phyloP scores from a whole-genome alignment of 208 protist genomes.

The Leishmania amazonensis region DNA sequence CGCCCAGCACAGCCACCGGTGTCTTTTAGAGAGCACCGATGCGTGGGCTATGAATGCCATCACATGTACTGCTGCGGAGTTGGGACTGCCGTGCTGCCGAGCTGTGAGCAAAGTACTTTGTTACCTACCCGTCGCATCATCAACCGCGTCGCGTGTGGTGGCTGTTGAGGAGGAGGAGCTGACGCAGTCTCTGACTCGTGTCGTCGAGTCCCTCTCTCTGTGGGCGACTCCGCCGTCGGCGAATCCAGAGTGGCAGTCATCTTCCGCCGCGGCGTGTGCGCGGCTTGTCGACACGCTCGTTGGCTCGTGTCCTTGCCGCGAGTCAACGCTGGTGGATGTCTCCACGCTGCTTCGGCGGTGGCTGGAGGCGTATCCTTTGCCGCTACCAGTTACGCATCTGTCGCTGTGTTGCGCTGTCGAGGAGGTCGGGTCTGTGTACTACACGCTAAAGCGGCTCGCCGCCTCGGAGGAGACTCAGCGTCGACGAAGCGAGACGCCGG shows the following conservation, averaged over 20 bases:
- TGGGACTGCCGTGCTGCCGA: slow-evolving; percentile 12
- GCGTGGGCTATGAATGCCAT: slow-evolving; percentile 26
- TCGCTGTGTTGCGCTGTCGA: slow-evolving; percentile 15
- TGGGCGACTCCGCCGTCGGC: slow-evolving; percentile 16
- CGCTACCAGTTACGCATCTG: slow-evolving; percentile 18
- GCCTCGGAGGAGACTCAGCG: slow-evolving; percentile 25
- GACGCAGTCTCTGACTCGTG: background rate
- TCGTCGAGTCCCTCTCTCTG: slow-evolving; percentile 9
- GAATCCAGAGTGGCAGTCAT: background rate
- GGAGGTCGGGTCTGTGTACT: slow-evolving; percentile 37
- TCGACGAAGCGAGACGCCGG: slow-evolving; percentile 9
- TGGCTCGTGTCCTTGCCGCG: slow-evolving; percentile 18
- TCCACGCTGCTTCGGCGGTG: slow-evolving; percentile 22
- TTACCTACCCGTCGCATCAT: background rate
- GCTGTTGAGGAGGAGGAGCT: slow-evolving; percentile 17
- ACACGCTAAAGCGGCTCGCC: slow-evolving; percentile 35
- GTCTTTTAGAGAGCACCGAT: background rate
- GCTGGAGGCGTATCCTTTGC: slow-evolving; percentile 24
- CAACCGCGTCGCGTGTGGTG: background rate
- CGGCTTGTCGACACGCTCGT: slow-evolving; percentile 23
- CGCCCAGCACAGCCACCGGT: background rate
- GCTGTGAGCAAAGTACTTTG: slow-evolving; percentile 10
- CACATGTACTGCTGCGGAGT: slow-evolving; percentile 4
- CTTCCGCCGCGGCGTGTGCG: slow-evolving; percentile 4
- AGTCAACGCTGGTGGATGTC: slow-evolving; percentile 3